Evolutionary conservation across 2,329 filamentous ascomycete genomes (phyloP).

Genomic region (Fusarium secorum): DNA sequence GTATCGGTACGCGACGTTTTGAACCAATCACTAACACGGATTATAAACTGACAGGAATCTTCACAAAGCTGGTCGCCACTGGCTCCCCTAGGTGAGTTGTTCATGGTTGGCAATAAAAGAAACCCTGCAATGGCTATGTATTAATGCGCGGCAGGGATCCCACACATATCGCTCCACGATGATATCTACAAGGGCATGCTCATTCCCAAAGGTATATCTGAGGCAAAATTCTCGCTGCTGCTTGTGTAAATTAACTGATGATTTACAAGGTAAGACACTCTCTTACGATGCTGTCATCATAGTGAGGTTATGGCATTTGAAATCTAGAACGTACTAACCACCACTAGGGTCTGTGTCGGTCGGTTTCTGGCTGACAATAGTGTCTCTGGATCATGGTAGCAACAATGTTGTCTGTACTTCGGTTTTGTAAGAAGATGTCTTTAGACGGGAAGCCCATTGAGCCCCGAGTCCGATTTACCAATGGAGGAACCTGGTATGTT

Average conservation of each 20-base stretch:
- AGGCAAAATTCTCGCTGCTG: neutral
- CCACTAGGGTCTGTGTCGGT: constrained; percentile 44
- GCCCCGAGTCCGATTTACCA: constrained; percentile 43
- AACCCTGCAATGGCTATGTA: constrained; percentile 5
- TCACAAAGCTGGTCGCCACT: constrained; percentile 50
- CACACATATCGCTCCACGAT: constrained; percentile 62
- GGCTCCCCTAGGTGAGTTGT: constrained; percentile 52
- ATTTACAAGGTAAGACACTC: constrained; percentile 29
- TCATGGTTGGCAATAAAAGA: neutral
- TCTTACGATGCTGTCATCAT: neutral
- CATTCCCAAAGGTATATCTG: constrained; percentile 59
- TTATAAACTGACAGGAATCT: neutral
- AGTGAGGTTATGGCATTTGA: neutral
- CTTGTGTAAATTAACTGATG: neutral
- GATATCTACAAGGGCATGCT: constrained; percentile 65
- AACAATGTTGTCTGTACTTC: constrained; percentile 45
- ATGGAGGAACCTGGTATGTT: constrained; percentile 46
- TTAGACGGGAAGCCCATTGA: constrained; percentile 40
- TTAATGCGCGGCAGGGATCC: constrained; percentile 50
- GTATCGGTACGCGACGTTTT: constrained; percentile 43
- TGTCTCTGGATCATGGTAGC: constrained; percentile 49
- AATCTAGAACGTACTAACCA: neutral
- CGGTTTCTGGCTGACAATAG: constrained; percentile 48
- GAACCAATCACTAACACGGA: neutral
- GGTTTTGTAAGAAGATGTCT: constrained; percentile 40